Base-by-base conservation (phyloP, 495 filamentous ascomycete genomes). In the Tuber brumale region DNA sequence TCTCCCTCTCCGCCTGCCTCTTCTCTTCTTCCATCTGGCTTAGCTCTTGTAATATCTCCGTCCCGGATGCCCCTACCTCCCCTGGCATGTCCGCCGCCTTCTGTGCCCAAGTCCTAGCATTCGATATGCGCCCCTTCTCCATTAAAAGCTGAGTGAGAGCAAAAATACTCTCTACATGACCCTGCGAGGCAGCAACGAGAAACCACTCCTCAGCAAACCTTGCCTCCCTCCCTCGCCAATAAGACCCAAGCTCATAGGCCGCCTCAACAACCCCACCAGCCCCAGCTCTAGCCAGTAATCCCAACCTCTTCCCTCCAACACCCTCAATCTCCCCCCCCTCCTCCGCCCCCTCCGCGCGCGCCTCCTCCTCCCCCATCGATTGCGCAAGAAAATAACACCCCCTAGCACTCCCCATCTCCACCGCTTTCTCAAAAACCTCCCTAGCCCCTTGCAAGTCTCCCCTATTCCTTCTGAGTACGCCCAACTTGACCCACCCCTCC, bases 381-480 rank as follows among this genome's bases (percentile, higher is more conserved):
- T 35, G 57, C 57, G 27, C 57, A 18, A 66, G 27, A 27, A 66
- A 66, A 31, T 66, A 66, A 1, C 57, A 66, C 57, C 57, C 57
- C 57, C 27, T 66, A 35, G 57, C 57, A 7, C 57, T 66, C 57
- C 78, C 81, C 35, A 74, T 23, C 12, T 27, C 75, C 39, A 12
- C 76, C 37, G 89, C 88, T 3, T 83, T 85, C 82, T 89, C 88
- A 69, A 87, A 81, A 76, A 87, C 88, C 21, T 84, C 80, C 75
- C 84, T 85, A 41, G 85, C 82, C 78, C 89, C 87, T 79, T 84
- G 86, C 80, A 88, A 87, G 19, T 41, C 70, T 21, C 78, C 78
- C 21, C 61, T 45, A n/a, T 73, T 37, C n/a, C 43, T 31, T 61
- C 73, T 76, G 18, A 80, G 73, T 39, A 61, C 69, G 21, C 78